Conservation (phyloP, 2,329 filamentous ascomycete genomes). For the Gliomastix tumulicola region DNA sequence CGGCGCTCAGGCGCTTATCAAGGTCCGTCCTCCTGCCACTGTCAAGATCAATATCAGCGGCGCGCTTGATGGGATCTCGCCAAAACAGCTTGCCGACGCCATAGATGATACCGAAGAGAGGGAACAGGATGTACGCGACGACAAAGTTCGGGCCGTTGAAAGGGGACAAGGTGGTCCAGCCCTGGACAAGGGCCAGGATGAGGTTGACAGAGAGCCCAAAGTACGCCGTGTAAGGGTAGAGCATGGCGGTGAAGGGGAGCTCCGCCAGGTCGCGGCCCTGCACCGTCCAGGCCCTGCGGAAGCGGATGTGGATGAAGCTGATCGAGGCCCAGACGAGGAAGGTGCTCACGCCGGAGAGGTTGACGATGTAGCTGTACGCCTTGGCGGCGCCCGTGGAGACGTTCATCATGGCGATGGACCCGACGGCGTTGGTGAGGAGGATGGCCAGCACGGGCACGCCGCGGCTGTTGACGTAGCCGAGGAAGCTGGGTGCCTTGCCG, state of each 20-base stretch:
- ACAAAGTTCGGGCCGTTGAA: slow-evolving; percentile 54
- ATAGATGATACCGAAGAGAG: slow-evolving; percentile 53
- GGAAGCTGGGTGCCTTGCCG: slow-evolving; percentile 61
- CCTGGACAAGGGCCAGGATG: slow-evolving; percentile 54
- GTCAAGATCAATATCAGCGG: slow-evolving; percentile 48
- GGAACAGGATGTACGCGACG: slow-evolving; percentile 55
- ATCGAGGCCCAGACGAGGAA: slow-evolving; percentile 69
- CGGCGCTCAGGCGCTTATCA: too few species aligned
- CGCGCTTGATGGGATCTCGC: slow-evolving; percentile 39
- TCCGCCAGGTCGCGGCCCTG: slow-evolving; percentile 49
- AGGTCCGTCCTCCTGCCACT: slow-evolving; percentile 48
- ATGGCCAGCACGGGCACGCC: slow-evolving; percentile 58
- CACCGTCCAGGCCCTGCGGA: slow-evolving; percentile 54
- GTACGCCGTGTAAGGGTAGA: slow-evolving; percentile 53
- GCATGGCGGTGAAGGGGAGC: slow-evolving; percentile 47
- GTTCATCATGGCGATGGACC: slow-evolving; percentile 70
- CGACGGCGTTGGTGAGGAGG: slow-evolving; percentile 63
- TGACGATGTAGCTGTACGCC: slow-evolving; percentile 65
- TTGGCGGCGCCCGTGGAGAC: slow-evolving; percentile 57
- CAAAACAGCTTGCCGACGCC: slow-evolving; percentile 46
- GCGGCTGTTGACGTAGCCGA: slow-evolving; percentile 59
- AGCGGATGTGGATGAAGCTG: slow-evolving; percentile 64
- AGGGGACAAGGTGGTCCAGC: slow-evolving; percentile 52
- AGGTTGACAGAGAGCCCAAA: slow-evolving; percentile 50
- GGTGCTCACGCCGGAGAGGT: slow-evolving; percentile 61